These are phyloP conservation scores for Pichia scutulata DNA, from an alignment of 805 yeast species.

Conservation along the genomic window DNA sequence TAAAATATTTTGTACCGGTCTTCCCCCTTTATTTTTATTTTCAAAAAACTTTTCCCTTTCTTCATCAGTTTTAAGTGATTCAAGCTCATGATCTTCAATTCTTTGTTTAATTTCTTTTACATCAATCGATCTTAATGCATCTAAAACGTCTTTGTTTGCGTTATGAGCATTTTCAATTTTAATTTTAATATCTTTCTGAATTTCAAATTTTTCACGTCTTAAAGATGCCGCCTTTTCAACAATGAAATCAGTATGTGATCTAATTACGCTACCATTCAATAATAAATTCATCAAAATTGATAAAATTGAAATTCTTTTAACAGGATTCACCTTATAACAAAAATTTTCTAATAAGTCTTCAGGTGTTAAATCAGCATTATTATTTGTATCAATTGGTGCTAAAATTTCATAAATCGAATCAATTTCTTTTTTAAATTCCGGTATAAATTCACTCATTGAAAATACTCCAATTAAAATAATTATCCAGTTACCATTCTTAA, in stretches of 20 bases:
- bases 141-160: constrained; percentile 35
- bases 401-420: constrained; percentile 41
- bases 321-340: constrained; percentile 41
- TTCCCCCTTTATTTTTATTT: constrained; percentile 15
- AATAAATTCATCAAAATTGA: constrained; percentile 58
- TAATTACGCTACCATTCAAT: constrained; percentile 48
- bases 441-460: constrained; percentile 49
- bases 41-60: constrained; percentile 14
- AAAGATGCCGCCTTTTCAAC: constrained; percentile 54
- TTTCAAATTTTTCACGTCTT: constrained; percentile 61
- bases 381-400: constrained; percentile 42
- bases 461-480: constrained; percentile 67
- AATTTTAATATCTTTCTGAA: constrained; percentile 50
- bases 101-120: constrained; percentile 16
- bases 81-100: constrained; percentile 19
- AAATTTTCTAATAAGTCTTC: constrained; percentile 46
- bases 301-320: constrained; percentile 38
- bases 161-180: constrained; percentile 44
- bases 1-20: constrained; percentile 20
- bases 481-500: constrained; percentile 83
- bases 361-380: constrained; percentile 40
- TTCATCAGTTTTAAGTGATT: constrained; percentile 10
- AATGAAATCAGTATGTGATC: constrained; percentile 59
- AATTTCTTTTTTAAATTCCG: constrained; percentile 44
- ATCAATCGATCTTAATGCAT: constrained; percentile 24